phyloP scores from a whole-genome alignment of 192 early-diverging fungal species.

The Linnemannia schmuckeri region DNA sequence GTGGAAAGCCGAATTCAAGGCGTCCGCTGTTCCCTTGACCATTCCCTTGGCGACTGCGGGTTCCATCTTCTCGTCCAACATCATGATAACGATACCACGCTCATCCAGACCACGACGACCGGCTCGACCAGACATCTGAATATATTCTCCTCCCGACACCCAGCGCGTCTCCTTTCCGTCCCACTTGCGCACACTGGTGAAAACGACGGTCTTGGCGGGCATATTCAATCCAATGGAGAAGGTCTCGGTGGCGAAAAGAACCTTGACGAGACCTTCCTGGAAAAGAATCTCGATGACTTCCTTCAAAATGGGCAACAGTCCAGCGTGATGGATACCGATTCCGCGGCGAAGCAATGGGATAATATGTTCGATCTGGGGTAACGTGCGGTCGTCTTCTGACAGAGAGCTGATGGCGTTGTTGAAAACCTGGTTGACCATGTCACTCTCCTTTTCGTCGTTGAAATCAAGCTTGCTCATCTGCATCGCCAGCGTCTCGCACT shows the following conservation, averaged over 20 bases:
- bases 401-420: constrained; percentile 88
- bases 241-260: constrained; percentile 99
- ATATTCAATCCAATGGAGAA: constrained; percentile 99
- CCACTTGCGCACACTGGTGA: constrained; percentile 92
- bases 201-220: constrained; percentile 99
- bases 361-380: constrained; percentile 95
- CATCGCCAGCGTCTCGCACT: constrained; percentile 93
- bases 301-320: constrained; percentile 95
- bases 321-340: constrained; percentile 97
- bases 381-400: constrained; percentile 87
- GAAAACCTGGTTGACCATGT: constrained; percentile 87
- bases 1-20: constrained; percentile 96
- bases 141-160: constrained; percentile 93
- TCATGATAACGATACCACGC: constrained; percentile 96
- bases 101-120: constrained; percentile 97
- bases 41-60: constrained; percentile 92
- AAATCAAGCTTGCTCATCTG: constrained; percentile 95
- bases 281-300: constrained; percentile 98
- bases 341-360: constrained; percentile 92
- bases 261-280: constrained; percentile 96
- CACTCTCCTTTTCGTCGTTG: constrained; percentile 87
- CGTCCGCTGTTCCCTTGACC: constrained; percentile 86
- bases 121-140: constrained; percentile 99
- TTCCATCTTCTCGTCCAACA: constrained; percentile 97
- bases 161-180: constrained; percentile 91